Evolutionary conservation across 441 rosid genomes (phyloP).

Genomic region (Euphorbia celastroides): DNA sequence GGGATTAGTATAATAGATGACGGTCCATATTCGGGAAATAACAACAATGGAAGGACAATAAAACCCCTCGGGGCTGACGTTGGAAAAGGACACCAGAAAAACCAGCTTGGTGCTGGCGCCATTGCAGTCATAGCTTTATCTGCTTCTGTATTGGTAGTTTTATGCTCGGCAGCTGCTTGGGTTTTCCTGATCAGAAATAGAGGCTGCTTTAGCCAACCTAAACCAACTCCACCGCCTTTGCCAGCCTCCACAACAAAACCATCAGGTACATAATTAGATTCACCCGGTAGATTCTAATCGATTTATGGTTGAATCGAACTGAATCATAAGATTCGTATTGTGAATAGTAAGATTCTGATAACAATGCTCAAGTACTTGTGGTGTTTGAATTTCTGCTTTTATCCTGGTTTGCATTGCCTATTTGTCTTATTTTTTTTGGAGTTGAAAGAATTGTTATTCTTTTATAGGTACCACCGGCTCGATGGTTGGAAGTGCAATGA

Average conservation of each 20-base stretch:
- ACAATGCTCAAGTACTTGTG: too few relatives aligned
- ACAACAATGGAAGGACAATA: constrained; percentile 49
- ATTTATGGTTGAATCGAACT: too few relatives aligned
- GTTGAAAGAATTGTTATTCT: not conserved
- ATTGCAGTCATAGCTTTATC: constrained; percentile 72
- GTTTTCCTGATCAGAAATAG: constrained; percentile 49
- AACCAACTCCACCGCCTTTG: constrained; percentile 35
- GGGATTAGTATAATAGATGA: constrained; percentile 45
- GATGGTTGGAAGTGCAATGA: constrained; percentile 55
- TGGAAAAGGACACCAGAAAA: constrained; percentile 40
- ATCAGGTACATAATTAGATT: constrained; percentile 42
- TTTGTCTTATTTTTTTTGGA: constrained; percentile 4
- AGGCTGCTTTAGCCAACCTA: constrained; percentile 29
- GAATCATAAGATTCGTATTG: too few relatives aligned
- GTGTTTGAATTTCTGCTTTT: too few relatives aligned
- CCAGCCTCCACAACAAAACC: constrained; percentile 58
- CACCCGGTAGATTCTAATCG: too few relatives aligned
- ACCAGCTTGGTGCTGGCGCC: constrained; percentile 46
- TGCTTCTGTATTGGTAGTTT: constrained; percentile 45
- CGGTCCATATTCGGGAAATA: constrained; percentile 59
- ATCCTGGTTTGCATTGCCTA: not conserved
- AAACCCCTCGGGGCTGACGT: constrained; percentile 88
- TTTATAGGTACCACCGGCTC: constrained; percentile 62
- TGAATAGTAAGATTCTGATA: too few relatives aligned
- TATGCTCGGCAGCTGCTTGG: constrained; percentile 63